Percentiles rank a stretch among this genome's conserved stretches.
These are phyloP conservation scores for Pyrenula massariospora DNA, from an alignment of 495 filamentous ascomycete genomes.

Conservation along the genomic window DNA sequence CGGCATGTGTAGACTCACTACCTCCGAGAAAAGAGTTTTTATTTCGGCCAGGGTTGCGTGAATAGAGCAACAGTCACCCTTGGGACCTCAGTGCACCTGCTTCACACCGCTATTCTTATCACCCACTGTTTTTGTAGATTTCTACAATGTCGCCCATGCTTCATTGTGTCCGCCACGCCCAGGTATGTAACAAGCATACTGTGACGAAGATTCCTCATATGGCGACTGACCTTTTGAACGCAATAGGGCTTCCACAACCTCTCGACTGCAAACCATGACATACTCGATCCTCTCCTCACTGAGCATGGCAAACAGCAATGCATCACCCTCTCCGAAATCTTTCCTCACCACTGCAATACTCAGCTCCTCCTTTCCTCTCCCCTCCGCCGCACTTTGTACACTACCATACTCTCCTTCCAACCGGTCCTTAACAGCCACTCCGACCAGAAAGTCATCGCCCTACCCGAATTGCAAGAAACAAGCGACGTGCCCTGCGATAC, in stretches of 20 bases:
- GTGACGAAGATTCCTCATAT: not conserved
- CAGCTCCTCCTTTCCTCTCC: slow-evolving; percentile 73
- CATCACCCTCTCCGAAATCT: slow-evolving; percentile 40
- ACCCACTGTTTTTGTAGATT: no score
- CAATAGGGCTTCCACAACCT: slow-evolving; percentile 76
- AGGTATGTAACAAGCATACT: slow-evolving; percentile 8
- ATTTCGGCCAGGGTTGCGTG: no score
- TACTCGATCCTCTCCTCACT: slow-evolving; percentile 72
- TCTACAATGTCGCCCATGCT: slow-evolving; percentile 33
- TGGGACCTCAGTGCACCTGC: no score
- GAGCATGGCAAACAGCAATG: slow-evolving; percentile 69
- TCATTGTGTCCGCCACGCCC: slow-evolving; percentile 42
- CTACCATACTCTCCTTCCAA: slow-evolving; percentile 59
- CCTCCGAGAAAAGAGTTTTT: no score
- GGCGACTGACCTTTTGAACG: not conserved
- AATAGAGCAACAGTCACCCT: no score
- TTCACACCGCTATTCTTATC: no score
- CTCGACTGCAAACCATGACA: slow-evolving; percentile 50
- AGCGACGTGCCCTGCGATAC: slow-evolving; percentile 69
- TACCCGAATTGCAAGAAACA: slow-evolving; percentile 77
- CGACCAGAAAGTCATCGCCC: slow-evolving; percentile 46
- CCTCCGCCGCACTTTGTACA: slow-evolving; percentile 73
- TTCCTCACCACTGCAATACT: slow-evolving; percentile 53
- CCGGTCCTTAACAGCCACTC: slow-evolving; percentile 34
- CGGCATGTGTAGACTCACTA: no score